Evolutionary conservation across 331 rosid species (phyloP).

Genomic region (Pyrus hybrid): DNA sequence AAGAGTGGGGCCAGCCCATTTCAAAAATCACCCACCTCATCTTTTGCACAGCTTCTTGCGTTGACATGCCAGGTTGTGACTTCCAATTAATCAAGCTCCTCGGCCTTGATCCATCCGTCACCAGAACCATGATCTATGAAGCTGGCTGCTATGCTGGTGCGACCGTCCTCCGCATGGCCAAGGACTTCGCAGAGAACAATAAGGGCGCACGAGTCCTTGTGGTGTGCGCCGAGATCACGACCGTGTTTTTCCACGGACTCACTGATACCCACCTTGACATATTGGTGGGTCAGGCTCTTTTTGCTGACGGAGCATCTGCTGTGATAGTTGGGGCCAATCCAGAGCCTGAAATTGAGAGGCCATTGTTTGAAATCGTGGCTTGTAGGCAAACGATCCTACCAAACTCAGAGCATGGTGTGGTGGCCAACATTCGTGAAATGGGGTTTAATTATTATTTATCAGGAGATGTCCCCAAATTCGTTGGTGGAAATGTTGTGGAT

Average conservation of each 20-base stretch:
- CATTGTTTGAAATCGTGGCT: background rate
- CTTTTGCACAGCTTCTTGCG: conserved; percentile 33
- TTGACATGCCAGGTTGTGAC: conserved; percentile 30
- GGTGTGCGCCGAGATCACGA: conserved; percentile 31
- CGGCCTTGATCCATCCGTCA: conserved; percentile 37
- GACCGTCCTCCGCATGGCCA: background rate
- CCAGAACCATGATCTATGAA: conserved; percentile 36
- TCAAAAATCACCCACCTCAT: no score
- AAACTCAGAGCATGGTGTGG: conserved; percentile 42
- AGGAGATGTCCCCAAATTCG: conserved; percentile 20
- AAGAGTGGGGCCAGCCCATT: no score
- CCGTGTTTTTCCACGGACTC: conserved; percentile 19
- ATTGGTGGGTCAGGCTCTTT: conserved; percentile 21
- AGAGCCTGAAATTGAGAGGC: background rate
- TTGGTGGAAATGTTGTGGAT: conserved; percentile 30
- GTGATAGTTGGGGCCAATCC: conserved; percentile 29
- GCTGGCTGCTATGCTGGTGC: conserved; percentile 31
- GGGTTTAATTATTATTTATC: conserved; percentile 2
- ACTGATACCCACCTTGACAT: conserved; percentile 11
- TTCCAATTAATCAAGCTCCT: conserved; percentile 24
- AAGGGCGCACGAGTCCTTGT: conserved; percentile 9
- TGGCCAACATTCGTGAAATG: background rate
- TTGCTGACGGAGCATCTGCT: conserved; percentile 7
- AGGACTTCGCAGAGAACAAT: background rate
- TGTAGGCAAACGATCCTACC: conserved; percentile 24